phyloP scores from a whole-genome alignment of 2,329 filamentous ascomycete genomes.

The Colletotrichum higginsianum region DNA sequence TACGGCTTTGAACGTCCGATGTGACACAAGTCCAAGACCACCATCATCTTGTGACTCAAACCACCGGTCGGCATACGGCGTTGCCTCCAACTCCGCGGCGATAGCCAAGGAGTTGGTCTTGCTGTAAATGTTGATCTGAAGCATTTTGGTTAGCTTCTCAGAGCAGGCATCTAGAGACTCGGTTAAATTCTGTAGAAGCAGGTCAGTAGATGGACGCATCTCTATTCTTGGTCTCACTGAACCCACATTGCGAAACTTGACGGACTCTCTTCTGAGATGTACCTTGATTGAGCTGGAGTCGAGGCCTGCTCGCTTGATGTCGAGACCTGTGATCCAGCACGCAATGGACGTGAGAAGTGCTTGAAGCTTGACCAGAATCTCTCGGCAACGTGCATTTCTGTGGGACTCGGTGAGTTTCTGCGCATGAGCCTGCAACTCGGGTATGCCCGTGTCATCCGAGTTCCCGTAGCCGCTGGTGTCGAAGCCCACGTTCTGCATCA shows the following conservation, averaged over 20 bases:
- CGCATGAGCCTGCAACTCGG: conserved; percentile 67
- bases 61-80: background rate
- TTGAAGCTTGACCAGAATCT: background rate
- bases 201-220: background rate
- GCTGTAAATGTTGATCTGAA: background rate
- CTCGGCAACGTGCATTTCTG: background rate
- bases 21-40: background rate
- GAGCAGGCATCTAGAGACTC: background rate
- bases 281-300: background rate
- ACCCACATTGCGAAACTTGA: background rate
- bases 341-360: background rate
- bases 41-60: background rate
- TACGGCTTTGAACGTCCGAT: background rate
- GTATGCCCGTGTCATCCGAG: conserved; percentile 71
- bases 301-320: background rate
- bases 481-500: conserved; percentile 64
- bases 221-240: accelerated
- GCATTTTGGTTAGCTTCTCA: background rate
- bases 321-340: background rate
- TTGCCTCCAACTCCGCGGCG: background rate
- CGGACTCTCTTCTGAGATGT: background rate
- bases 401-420: background rate
- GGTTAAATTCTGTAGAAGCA: background rate
- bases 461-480: conserved; percentile 66
- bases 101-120: background rate